phyloP scores from a whole-genome alignment of 306 rosid species.

The Abrus pulchellus region DNA sequence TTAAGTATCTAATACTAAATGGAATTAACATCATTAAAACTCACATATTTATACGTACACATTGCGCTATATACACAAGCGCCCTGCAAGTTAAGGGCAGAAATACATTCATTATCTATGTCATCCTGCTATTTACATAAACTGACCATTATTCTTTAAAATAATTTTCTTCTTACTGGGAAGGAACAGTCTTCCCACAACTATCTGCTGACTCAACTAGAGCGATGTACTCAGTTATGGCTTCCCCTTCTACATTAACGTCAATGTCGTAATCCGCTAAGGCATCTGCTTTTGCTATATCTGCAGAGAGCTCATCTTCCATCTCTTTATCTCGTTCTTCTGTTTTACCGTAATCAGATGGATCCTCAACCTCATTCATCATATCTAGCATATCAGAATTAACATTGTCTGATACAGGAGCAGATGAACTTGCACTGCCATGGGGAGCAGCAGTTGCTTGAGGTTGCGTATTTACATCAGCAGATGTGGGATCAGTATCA shows the following conservation, averaged over 20 bases:
- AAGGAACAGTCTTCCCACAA: slow-evolving; percentile 24
- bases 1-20: background rate
- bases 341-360: slow-evolving; percentile 15
- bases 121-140: slow-evolving; percentile 47
- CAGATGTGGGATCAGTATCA: slow-evolving; percentile 32
- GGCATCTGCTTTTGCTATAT: slow-evolving; percentile 52
- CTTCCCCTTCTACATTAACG: slow-evolving; percentile 61
- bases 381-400: slow-evolving; percentile 22
- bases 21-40: background rate
- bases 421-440: slow-evolving; percentile 55
- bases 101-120: slow-evolving; percentile 7
- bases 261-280: slow-evolving; percentile 60
- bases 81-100: slow-evolving; percentile 12
- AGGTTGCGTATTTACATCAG: slow-evolving; percentile 35
- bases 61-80: slow-evolving; percentile 36
- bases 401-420: slow-evolving; percentile 39
- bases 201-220: slow-evolving; percentile 60
- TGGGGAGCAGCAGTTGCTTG: slow-evolving; percentile 41
- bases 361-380: slow-evolving; percentile 43
- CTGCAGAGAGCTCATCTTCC: slow-evolving; percentile 63
- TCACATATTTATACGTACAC: background rate
- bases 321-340: slow-evolving; percentile 55
- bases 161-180: slow-evolving; percentile 38
- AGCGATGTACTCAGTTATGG: slow-evolving; percentile 80
- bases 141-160: slow-evolving; percentile 13